A percentile compares a stretch with the other conserved stretches of the same genome.
Evolutionary conservation across 306 rosid species (phyloP).

Genomic region (Citrullus colocynthis): DNA sequence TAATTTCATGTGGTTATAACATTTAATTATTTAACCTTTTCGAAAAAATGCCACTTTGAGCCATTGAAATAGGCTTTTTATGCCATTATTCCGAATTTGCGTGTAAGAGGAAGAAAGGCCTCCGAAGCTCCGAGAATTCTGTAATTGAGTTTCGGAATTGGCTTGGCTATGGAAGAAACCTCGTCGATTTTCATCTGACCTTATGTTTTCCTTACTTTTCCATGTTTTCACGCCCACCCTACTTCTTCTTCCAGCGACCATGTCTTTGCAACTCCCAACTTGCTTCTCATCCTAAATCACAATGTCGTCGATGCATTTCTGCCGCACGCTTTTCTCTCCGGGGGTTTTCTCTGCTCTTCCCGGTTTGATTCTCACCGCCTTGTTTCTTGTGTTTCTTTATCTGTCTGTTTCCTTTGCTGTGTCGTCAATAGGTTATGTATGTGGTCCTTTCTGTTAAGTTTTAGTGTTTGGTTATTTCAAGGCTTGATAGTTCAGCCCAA

Average conservation of each 20-base stretch:
- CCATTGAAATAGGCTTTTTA: too few relatives aligned
- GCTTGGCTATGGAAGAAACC: not conserved
- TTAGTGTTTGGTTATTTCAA: not conserved
- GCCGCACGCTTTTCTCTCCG: not conserved
- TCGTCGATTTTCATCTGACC: not conserved
- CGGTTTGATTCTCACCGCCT: not conserved
- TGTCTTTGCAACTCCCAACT: not conserved
- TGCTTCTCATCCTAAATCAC: not conserved
- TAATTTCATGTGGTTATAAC: too few relatives aligned
- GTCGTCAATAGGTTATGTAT: not conserved
- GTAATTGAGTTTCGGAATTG: conserved; percentile 8
- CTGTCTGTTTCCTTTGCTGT: not conserved
- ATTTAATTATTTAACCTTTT: too few relatives aligned
- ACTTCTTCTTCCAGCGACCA: not conserved
- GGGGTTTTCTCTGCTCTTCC: not conserved
- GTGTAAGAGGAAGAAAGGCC: not conserved
- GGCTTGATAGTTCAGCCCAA: not conserved
- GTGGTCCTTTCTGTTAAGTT: not conserved
- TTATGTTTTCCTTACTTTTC: not conserved
- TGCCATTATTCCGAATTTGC: not conserved
- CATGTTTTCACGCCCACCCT: not conserved
- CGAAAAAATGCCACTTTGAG: too few relatives aligned
- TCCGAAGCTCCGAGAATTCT: not conserved
- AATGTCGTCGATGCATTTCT: not conserved
- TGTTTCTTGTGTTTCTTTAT: not conserved